Evolutionary conservation across 2,329 filamentous ascomycete genomes (phyloP), one percentile per base, ranked within the genome.

Genomic region (Fusarium euwallaceae): DNA sequence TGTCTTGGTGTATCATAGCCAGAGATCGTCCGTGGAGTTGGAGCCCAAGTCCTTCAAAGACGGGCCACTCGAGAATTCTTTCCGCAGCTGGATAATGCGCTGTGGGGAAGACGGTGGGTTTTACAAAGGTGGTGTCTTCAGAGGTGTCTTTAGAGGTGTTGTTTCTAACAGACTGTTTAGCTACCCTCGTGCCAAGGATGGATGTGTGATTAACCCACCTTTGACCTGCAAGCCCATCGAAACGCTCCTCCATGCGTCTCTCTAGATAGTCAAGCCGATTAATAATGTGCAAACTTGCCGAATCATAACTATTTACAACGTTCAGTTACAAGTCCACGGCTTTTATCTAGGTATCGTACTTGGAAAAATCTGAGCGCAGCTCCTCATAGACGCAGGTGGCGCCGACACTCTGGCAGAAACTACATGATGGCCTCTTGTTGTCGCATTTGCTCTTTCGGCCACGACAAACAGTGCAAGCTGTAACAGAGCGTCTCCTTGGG

Each of bases 351-450:
- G 5, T 4, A 12, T 37, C 55, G 22, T 58, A 58, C 55, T 58
- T 58, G 55, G 55, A 58, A 37, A 36, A 58, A 36, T 58, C 55
- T 1, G 55, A 58, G 14, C 55, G 55, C 34, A 58, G 22, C 55
- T 58, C 55, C 14, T 58, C 53, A 20, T 58, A 58, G 32, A 58
- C 53, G 22, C 53, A 58, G 5, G 20, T 58, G 16, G 53, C 53
- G 16, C 53, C 53, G 1, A 37, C 34, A 12, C 53, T 24, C 14
- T 37, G 34, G 10, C 55, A 58, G 55, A 58, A 58, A 58, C 55
- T 58, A 58, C 55, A 58, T 27, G 55, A 58, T 58, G 55, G 55
- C 55, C 55, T 58, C 55, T 58, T 58, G 20, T 58, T 58, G 34
- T 58, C 55, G 16, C 55, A 58, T 37, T 58, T 58, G 34, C 55